Evolutionary conservation across 805 yeast genomes (phyloP).

Genomic region (Candida sakaeoensis): DNA sequence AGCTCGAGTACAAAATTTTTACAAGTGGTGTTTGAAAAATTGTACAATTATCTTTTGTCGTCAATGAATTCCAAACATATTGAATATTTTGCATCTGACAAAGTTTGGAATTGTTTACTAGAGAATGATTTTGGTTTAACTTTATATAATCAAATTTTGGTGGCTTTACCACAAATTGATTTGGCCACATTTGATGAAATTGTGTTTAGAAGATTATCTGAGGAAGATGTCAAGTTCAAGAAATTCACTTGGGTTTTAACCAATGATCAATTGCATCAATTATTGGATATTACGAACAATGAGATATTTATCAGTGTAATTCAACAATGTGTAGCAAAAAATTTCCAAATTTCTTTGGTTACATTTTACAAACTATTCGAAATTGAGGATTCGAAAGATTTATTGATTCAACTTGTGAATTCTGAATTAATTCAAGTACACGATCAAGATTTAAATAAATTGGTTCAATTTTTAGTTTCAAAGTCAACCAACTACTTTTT

Average conservation of each 20-base stretch:
- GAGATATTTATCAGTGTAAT: slow-evolving; percentile 9
- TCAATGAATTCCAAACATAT: not conserved
- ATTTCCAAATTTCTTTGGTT: not conserved
- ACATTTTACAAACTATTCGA: slow-evolving; percentile 4
- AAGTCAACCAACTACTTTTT: slow-evolving; percentile 6
- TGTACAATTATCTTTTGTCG: slow-evolving; percentile 7
- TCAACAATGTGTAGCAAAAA: slow-evolving; percentile 3
- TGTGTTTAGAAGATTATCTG: not conserved
- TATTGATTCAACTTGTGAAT: slow-evolving; percentile 9
- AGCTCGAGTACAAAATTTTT: not conserved
- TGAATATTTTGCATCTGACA: slow-evolving; percentile 9
- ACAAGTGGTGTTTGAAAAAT: slow-evolving; percentile 5
- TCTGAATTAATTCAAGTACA: slow-evolving; percentile 6
- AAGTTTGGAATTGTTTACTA: slow-evolving; percentile 6
- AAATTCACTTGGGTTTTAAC: slow-evolving; percentile 8
- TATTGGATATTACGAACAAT: not conserved
- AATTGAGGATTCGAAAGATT: not conserved
- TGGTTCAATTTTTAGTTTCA: slow-evolving; percentile 1
- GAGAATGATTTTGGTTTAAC: not conserved
- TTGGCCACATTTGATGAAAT: not conserved
- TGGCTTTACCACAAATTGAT: slow-evolving; percentile 1
- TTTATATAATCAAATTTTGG: slow-evolving; percentile 7
- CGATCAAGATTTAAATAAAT: slow-evolving; percentile 1
- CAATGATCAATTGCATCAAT: slow-evolving; percentile 14
- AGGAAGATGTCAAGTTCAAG: not conserved